Base-by-base conservation (phyloP, 106 monocot genomes). In the Allium fistulosum region DNA sequence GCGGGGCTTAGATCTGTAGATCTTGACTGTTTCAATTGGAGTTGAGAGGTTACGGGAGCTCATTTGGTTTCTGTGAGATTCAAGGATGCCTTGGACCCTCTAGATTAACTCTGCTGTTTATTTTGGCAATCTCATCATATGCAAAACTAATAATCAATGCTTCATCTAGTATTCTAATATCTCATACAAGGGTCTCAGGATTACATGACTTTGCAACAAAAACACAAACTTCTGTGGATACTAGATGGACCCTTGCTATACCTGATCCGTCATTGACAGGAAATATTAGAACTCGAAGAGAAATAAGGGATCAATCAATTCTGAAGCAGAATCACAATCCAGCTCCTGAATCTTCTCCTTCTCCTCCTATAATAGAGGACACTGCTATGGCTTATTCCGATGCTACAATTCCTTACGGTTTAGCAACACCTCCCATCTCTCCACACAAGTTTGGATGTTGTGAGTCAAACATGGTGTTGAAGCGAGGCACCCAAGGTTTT, bases 401-500 rank as follows among this genome's bases (percentile, higher is more conserved):
- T 74, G 79, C 74, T 51, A 83, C 78, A 17, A 72, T 77, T 0
- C 73, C 81, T 58, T 77, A 86, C 59, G 69, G 81, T 50, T 71
- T 80, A 27, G 81, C 76, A 8, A 56, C 84, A 55, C 84, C 89
- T 17, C 89, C 89, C 13, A 50, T 77, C 53, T 74, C 86, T 71
- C 84, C 81, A 65, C 81, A 79, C 70, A 68, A 46, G 47, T 69
- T 81, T 56, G 96, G 86, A 57, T 97, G 96, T 70, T 97, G 96
- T 65, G 79, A 70, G 28, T 79, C 78, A 3, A 82, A 92, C 63
- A 97, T 87, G 96, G 82, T 97, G 53, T 86, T 79, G 37, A 86
- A 67, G 52, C 81, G 82, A 52, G 88, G 84, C 10, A 76, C 10
- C 48, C 76, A 10, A 63, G 89, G 89, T 66, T 97, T 92, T 71